Base-by-base conservation (phyloP, 805 yeast species). In the Barnettozyma wickerhamii region DNA sequence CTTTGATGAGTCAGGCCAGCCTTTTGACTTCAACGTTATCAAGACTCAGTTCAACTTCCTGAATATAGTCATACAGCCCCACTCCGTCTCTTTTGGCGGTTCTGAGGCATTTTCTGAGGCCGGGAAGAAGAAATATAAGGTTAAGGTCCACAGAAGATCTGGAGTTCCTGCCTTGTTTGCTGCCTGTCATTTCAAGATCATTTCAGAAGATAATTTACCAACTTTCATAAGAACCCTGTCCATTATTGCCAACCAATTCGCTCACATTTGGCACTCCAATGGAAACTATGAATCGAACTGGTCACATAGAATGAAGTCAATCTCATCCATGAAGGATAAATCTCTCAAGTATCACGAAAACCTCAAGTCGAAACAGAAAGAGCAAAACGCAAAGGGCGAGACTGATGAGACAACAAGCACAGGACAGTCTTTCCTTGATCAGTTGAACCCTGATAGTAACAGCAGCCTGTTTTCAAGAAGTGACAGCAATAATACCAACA, bases 1-100 rank as follows among this genome's bases (percentile, higher is more conserved):
- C 57, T 89, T 80, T 65, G 86, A 88, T 53, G 95, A 88, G 51
- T 77, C 88, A 3, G 78, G 79, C 0, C 59, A 62, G 5, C 75
- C 78, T 4, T 85, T 84, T 62, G 77, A 81, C 45, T 83, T 85
- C 65, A 83, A 83, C 51, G 60, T 77, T 32, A 76, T 87, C 46
- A 73, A 75, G 58, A 76, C 88, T 10, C 95, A 88, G 62, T 88
- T 88, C 69, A 87, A 83, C 50, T 87, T 87, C 58, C 69, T 89
- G 57, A 84, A 82, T 49, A 77, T 88, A 46, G 95, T 86, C 28
- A 77, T 88, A 20, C 70, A 81, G 6, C 95, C 95, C 0, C 79
- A 74, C 39, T 52, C 74, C 45, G 29, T 51, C 37, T 51, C 60
- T 2, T 47, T 45, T 23, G 41, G 34, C n/a, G 47, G 43, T 21